Conservation (phyloP, 306 rosid species). For the Oxytropis ochrocephala region DNA sequence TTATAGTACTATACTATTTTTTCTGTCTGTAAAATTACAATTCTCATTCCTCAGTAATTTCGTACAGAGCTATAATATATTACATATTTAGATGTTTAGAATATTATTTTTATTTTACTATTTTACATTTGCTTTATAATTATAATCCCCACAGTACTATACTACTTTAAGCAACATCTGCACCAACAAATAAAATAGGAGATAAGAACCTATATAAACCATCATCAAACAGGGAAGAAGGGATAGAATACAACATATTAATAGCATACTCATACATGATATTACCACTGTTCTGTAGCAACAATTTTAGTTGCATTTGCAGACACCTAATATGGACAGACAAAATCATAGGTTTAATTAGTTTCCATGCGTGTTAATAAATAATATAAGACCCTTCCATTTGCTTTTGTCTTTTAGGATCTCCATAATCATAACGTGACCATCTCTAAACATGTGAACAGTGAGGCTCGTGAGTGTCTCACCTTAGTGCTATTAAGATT, state of each 20-base stretch:
- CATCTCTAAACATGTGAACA: constrained; percentile 2
- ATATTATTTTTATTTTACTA: background rate
- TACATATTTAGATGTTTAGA: background rate
- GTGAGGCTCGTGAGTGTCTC: constrained; percentile 6
- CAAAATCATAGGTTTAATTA: constrained; percentile 32
- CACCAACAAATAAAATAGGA: no score
- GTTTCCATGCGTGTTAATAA: constrained; percentile 37
- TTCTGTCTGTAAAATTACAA: constrained; percentile 35
- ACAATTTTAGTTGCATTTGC: constrained; percentile 10
- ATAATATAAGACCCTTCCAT: constrained; percentile 25
- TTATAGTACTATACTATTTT: constrained; percentile 18
- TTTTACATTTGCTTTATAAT: no score
- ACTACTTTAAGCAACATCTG: no score
- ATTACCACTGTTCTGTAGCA: no score
- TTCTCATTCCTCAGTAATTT: constrained; percentile 22
- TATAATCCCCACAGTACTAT: no score
- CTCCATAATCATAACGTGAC: background rate
- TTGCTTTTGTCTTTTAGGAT: constrained; percentile 26
- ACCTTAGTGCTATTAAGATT: background rate
- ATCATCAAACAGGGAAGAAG: no score
- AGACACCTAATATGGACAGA: constrained; percentile 20
- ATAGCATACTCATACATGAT: no score
- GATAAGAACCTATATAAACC: no score
- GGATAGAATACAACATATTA: no score
- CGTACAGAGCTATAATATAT: background rate